phyloP scores from a whole-genome alignment of 2,329 filamentous ascomycete genomes.

The Geosmithia putterillii region DNA sequence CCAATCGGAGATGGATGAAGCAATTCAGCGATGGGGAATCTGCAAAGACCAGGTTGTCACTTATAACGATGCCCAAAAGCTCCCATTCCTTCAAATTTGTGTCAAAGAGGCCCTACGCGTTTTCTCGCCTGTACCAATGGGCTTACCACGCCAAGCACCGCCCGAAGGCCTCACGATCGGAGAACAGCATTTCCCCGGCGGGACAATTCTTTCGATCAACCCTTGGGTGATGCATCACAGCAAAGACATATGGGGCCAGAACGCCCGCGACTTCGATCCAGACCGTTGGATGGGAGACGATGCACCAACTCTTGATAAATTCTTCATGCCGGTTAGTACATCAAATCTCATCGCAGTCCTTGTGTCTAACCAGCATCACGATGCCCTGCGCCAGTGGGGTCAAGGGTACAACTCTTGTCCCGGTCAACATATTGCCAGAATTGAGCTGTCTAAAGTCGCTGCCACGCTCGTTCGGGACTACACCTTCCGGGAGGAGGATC shows the following conservation, averaged over 20 bases:
- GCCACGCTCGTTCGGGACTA: constrained; percentile 7
- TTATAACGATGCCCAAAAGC: constrained; percentile 11
- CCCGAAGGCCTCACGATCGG: constrained; percentile 16
- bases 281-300: constrained; percentile 6
- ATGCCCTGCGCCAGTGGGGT: constrained; percentile 4
- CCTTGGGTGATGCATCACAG: constrained; percentile 14
- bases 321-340: constrained; percentile 5
- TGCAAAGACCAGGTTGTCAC: constrained; percentile 3
- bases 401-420: constrained; percentile 7
- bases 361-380: not conserved
- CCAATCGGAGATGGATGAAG: constrained; percentile 4
- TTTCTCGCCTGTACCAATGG: constrained; percentile 14
- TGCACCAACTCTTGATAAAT: constrained; percentile 1
- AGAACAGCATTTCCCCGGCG: constrained; percentile 14
- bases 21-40: not conserved
- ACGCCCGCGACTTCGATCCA: constrained; percentile 15
- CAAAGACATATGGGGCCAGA: constrained; percentile 21
- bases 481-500: constrained; percentile 5
- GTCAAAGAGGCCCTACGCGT: constrained; percentile 26
- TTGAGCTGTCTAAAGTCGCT: constrained; percentile 6
- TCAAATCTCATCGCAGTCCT: not conserved
- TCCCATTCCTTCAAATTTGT: constrained; percentile 21
- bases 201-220: constrained; percentile 10
- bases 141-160: constrained; percentile 12
- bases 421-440: constrained; percentile 7